Evolutionary conservation across 2,329 filamentous ascomycete genomes (phyloP).

Genomic region (Diaporthe caulivora): DNA sequence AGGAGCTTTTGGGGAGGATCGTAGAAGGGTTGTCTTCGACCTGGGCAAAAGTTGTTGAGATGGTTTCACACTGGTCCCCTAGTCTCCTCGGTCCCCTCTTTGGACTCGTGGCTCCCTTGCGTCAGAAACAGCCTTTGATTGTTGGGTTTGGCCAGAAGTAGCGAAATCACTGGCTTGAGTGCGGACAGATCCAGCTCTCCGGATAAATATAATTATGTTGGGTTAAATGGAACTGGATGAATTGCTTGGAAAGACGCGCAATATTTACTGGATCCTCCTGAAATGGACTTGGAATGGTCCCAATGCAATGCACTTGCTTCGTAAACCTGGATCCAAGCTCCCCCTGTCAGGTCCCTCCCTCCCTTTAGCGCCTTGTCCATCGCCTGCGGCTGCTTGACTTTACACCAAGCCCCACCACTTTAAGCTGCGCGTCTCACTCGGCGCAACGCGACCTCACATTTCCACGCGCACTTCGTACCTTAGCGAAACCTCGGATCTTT

Average conservation of each 20-base stretch:
- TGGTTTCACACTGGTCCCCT: slow-evolving; percentile 7
- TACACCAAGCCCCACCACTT: slow-evolving; percentile 31
- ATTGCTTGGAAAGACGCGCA: slow-evolving; percentile 2
- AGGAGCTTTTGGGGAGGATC: neutral
- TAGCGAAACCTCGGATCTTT: neutral
- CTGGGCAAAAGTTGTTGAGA: slow-evolving; percentile 22
- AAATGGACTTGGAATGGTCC: slow-evolving; percentile 15
- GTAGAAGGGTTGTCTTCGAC: neutral
- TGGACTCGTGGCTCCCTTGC: slow-evolving; percentile 12
- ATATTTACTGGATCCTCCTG: slow-evolving; percentile 1
- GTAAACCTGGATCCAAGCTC: slow-evolving; percentile 26
- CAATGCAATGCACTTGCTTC: slow-evolving; percentile 8
- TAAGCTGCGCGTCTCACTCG: slow-evolving; percentile 35
- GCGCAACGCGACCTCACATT: slow-evolving; percentile 34
- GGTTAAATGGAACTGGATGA: neutral
- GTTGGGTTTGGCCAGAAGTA: neutral
- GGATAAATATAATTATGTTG: neutral
- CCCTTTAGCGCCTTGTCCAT: slow-evolving; percentile 20
- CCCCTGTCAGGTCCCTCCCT: neutral
- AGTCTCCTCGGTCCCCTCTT: neutral
- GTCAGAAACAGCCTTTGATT: neutral
- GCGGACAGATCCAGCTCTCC: neutral
- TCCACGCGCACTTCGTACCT: slow-evolving; percentile 4
- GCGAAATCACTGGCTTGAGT: neutral
- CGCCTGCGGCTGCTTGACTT: neutral